A percentile compares a stretch with the other conserved stretches of the same genome.
Evolutionary conservation across 2,329 filamentous ascomycete genomes (phyloP).

Genomic region (Cladosporium halotolerans): DNA sequence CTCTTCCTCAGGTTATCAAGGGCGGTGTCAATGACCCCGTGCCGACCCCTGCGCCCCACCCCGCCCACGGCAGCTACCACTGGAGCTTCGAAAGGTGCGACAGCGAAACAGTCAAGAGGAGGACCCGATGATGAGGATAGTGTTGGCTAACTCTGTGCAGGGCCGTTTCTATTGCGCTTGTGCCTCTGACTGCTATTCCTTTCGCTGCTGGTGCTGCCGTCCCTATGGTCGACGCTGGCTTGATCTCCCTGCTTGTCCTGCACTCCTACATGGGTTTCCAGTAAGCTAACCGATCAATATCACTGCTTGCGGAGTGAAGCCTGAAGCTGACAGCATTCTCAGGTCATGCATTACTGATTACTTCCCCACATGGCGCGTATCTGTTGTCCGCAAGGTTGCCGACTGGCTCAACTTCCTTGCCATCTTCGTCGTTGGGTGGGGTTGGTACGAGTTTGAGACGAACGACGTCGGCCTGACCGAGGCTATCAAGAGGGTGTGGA

Average conservation of each 20-base stretch:
- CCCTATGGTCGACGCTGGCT: constrained; percentile 76
- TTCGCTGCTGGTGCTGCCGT: constrained; percentile 90
- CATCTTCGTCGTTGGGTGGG: constrained; percentile 76
- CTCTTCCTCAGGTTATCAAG: constrained; percentile 56
- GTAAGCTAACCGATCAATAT: constrained; percentile 38
- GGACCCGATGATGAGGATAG: not conserved
- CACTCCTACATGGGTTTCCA: constrained; percentile 97
- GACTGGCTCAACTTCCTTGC: constrained; percentile 73
- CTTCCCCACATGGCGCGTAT: constrained; percentile 66
- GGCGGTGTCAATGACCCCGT: constrained; percentile 76
- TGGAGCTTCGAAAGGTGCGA: constrained; percentile 81
- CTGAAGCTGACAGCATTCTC: not conserved
- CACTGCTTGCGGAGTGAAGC: not conserved
- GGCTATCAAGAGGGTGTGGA: constrained; percentile 83
- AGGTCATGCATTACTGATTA: constrained; percentile 82
- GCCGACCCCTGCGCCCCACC: constrained; percentile 62
- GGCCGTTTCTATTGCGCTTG: constrained; percentile 64
- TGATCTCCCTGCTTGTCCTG: constrained; percentile 76
- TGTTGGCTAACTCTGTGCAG: constrained; percentile 3
- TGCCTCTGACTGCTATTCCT: constrained; percentile 82
- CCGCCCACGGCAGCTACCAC: constrained; percentile 91
- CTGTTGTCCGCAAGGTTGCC: constrained; percentile 59
- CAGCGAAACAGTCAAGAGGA: constrained; percentile 4
- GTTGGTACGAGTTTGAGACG: constrained; percentile 97
- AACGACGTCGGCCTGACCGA: constrained; percentile 95